phyloP scores from a whole-genome alignment of 2,329 filamentous ascomycete species.

The Verticillium nubilum region DNA sequence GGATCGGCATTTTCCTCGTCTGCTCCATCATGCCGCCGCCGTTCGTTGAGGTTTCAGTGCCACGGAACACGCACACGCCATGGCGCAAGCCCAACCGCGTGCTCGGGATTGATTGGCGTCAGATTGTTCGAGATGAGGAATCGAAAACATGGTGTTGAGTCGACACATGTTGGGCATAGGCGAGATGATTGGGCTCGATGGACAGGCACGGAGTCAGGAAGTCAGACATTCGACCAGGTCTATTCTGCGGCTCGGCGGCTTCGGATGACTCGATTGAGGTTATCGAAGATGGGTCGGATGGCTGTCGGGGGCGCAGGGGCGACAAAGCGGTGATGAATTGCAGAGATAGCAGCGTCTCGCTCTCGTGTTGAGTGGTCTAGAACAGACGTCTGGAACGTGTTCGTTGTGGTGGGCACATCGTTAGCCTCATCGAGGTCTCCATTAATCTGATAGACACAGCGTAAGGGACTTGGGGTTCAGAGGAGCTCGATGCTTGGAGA shows the following conservation, averaged over 20 bases:
- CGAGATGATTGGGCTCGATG: neutral
- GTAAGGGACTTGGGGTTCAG: neutral
- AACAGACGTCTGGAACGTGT: neutral
- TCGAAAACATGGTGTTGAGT: neutral
- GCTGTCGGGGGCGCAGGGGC: neutral
- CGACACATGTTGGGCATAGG: neutral
- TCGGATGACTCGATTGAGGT: neutral
- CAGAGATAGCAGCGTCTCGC: neutral
- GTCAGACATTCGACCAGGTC: neutral
- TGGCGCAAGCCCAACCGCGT: neutral
- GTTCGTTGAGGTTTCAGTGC: neutral
- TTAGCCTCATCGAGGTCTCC: neutral
- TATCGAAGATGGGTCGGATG: neutral
- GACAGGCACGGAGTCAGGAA: neutral
- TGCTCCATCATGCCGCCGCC: neutral
- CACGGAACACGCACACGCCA: neutral
- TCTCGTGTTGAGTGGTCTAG: neutral
- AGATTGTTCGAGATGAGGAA: neutral
- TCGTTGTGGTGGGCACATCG: neutral
- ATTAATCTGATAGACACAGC: neutral
- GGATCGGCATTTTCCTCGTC: neutral
- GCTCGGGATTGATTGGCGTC: neutral
- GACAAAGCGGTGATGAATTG: neutral
- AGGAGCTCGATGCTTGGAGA: neutral
- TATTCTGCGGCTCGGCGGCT: neutral